phyloP scores from a whole-genome alignment of 2,329 filamentous ascomycete genomes.

The Fusarium subtropicale region DNA sequence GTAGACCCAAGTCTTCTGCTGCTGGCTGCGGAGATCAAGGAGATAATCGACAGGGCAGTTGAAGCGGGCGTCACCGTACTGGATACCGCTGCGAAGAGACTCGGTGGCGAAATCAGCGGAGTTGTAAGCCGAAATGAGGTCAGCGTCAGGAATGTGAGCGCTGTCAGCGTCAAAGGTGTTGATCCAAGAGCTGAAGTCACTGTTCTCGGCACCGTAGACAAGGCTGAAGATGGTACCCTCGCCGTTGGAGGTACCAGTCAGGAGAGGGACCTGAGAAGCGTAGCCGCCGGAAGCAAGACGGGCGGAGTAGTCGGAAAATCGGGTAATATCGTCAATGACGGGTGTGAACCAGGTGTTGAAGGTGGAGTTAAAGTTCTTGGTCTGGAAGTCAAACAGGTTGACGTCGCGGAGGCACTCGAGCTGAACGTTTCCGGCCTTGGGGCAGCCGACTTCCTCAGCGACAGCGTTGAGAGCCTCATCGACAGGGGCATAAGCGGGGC shows the following conservation, averaged over 20 bases:
- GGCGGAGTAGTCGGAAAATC: slow-evolving; percentile 49
- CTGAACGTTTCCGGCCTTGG: slow-evolving; percentile 46
- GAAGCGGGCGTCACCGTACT: slow-evolving; percentile 60
- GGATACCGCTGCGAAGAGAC: slow-evolving; percentile 56
- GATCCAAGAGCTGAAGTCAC: slow-evolving; percentile 45
- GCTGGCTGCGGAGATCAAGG: slow-evolving; percentile 52
- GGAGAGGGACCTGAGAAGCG: slow-evolving; percentile 51
- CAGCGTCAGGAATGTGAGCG: slow-evolving; percentile 35
- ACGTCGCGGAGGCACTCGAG: slow-evolving; percentile 54
- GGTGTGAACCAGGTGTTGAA: slow-evolving; percentile 58
- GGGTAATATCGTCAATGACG: slow-evolving; percentile 51
- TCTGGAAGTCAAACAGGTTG: slow-evolving; percentile 39
- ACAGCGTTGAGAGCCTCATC: slow-evolving; percentile 54
- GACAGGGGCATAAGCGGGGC: slow-evolving; percentile 53
- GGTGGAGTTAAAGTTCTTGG: slow-evolving; percentile 47
- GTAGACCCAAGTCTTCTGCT: slow-evolving; percentile 57
- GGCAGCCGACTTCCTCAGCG: slow-evolving; percentile 53
- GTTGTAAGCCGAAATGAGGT: slow-evolving; percentile 33
- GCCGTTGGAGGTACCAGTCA: slow-evolving; percentile 53
- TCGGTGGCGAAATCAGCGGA: slow-evolving; percentile 52
- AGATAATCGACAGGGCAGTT: slow-evolving; percentile 57
- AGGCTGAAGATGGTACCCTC: slow-evolving; percentile 54
- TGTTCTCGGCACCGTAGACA: slow-evolving; percentile 50
- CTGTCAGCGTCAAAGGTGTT: slow-evolving; percentile 43
- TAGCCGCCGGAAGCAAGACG: slow-evolving; percentile 43